Evolutionary conservation across 2,329 filamentous ascomycete genomes (phyloP).

Genomic region (Paecilomyces formosus): DNA sequence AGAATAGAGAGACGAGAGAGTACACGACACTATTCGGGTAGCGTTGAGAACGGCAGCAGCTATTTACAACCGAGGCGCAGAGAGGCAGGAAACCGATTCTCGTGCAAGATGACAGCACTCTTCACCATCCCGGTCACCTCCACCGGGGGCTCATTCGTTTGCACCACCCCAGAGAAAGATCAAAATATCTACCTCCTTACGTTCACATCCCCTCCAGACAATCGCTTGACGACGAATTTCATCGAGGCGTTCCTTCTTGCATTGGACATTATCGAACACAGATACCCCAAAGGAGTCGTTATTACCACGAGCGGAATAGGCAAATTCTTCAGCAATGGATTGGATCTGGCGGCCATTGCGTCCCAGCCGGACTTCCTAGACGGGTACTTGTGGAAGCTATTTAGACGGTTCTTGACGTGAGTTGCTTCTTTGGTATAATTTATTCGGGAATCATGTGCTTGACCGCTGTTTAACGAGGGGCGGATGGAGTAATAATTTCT

Average conservation of each 20-base stretch:
- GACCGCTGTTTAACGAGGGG: background rate
- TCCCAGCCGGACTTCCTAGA: constrained; percentile 55
- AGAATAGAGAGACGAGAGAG: background rate
- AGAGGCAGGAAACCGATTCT: background rate
- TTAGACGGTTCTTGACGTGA: constrained; percentile 55
- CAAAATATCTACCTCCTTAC: constrained; percentile 62
- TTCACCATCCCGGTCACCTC: constrained; percentile 55
- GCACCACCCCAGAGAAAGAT: constrained; percentile 41
- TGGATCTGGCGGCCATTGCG: constrained; percentile 65
- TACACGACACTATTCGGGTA: background rate
- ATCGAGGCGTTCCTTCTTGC: constrained; percentile 61
- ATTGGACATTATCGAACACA: constrained; percentile 67
- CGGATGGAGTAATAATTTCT: background rate
- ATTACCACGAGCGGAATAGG: constrained; percentile 66
- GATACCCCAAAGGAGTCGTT: constrained; percentile 62
- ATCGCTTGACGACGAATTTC: constrained; percentile 63
- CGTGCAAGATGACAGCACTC: constrained; percentile 32
- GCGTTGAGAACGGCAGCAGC: background rate
- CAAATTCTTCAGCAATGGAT: constrained; percentile 78
- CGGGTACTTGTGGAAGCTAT: constrained; percentile 56
- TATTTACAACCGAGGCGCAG: background rate
- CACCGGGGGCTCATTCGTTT: constrained; percentile 37
- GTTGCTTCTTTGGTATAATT: constrained; percentile 5
- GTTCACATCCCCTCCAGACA: constrained; percentile 65
- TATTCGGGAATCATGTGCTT: background rate